Conservation (phyloP, 768 basidiomycete species). For the Tubosaeta sp. region DNA sequence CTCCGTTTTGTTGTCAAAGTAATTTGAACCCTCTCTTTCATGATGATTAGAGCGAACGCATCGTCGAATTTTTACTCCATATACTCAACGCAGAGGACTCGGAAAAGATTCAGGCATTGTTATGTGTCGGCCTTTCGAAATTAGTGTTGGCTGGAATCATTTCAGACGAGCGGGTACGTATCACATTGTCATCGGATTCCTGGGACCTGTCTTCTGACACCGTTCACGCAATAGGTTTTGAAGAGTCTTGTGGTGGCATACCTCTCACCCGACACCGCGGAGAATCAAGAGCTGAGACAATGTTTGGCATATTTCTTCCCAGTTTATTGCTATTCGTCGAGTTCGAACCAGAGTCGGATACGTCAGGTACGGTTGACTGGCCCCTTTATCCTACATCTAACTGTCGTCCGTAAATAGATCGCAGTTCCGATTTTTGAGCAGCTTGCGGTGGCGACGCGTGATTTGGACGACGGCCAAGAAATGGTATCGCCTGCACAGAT, state of each 20-base stretch:
- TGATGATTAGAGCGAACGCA: slow-evolving; percentile 43
- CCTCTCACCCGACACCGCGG: slow-evolving; percentile 73
- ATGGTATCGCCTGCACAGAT: slow-evolving; percentile 74
- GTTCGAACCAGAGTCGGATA: slow-evolving; percentile 70
- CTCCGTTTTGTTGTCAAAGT: neutral
- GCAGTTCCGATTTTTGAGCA: slow-evolving; percentile 66
- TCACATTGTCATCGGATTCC: neutral
- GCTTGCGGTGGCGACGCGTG: slow-evolving; percentile 52
- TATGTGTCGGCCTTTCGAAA: slow-evolving; percentile 83
- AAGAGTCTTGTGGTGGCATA: slow-evolving; percentile 55
- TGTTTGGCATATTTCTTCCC: slow-evolving; percentile 85
- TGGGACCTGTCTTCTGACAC: neutral
- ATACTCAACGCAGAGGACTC: slow-evolving; percentile 52
- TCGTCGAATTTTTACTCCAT: slow-evolving; percentile 64
- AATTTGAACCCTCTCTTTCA: neutral
- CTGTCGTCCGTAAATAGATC: slow-evolving; percentile 41
- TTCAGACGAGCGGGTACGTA: slow-evolving; percentile 60
- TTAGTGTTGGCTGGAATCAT: slow-evolving; percentile 76
- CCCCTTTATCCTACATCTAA: neutral
- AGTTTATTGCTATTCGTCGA: slow-evolving; percentile 79
- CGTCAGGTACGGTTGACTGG: slow-evolving; percentile 33
- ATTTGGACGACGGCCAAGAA: slow-evolving; percentile 66
- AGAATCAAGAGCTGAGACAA: slow-evolving; percentile 82
- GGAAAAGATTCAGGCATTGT: slow-evolving; percentile 61
- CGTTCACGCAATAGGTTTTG: slow-evolving; percentile 34